Evolutionary conservation across 1,139 yeast genomes (phyloP).

Genomic region (Taphrina betulina): DNA sequence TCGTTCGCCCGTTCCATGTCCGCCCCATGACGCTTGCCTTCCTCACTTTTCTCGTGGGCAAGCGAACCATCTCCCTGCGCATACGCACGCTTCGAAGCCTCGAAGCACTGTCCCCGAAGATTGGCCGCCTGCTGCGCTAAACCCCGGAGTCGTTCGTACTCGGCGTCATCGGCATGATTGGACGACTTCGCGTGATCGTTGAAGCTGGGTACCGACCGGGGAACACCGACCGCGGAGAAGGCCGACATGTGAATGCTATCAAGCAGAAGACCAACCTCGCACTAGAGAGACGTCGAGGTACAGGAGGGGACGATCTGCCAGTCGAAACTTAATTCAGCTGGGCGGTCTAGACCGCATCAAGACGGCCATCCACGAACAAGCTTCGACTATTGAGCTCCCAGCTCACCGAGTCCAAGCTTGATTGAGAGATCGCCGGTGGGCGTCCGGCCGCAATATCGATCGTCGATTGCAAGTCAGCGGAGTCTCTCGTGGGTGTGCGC

Average conservation of each 20-base stretch:
- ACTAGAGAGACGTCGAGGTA: no score
- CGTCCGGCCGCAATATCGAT: no score
- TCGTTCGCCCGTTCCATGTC: conserved; percentile 68
- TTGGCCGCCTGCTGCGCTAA: conserved; percentile 68
- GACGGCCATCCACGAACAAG: no score
- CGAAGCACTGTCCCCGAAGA: conserved; percentile 56
- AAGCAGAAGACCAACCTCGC: no score
- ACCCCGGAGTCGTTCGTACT: conserved; percentile 63
- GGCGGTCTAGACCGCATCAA: no score
- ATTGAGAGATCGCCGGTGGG: no score
- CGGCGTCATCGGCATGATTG: conserved; percentile 34
- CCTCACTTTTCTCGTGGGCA: conserved; percentile 28
- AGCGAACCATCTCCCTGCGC: conserved; percentile 19
- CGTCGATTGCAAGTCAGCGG: no score
- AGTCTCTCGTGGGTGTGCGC: no score
- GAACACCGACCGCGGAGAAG: conserved; percentile 17
- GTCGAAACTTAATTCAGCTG: no score
- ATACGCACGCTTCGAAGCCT: conserved; percentile 37
- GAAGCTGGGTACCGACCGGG: conserved; percentile 26
- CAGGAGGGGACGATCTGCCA: no score
- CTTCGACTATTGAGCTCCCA: no score
- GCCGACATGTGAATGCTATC: conserved; percentile 12
- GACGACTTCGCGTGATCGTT: conserved; percentile 10
- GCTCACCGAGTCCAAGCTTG: no score
- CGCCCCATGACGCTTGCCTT: conserved; percentile 45